phyloP scores from a whole-genome alignment of 2,329 filamentous ascomycete genomes.

The Fonsecaea nubica region DNA sequence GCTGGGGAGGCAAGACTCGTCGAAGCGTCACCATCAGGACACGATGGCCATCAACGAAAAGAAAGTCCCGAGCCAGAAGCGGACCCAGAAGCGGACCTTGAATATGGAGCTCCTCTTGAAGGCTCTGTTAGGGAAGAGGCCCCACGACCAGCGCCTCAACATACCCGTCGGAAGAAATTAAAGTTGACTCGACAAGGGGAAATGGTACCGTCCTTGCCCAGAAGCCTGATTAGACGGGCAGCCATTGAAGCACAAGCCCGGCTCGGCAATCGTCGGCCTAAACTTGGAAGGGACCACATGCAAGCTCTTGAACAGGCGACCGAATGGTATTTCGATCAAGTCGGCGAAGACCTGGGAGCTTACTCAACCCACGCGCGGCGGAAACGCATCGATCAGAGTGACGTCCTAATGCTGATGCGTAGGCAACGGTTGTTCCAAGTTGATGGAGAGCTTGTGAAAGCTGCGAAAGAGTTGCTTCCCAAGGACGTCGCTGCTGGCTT shows the following conservation, averaged over 20 bases:
- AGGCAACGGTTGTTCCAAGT: constrained; percentile 50
- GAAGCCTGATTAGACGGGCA: constrained; percentile 71
- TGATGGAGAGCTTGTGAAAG: constrained; percentile 41
- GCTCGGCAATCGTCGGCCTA: constrained; percentile 72
- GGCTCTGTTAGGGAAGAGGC: neutral
- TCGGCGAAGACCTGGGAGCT: constrained; percentile 76
- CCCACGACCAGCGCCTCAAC: constrained; percentile 12
- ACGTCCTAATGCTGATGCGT: constrained; percentile 81
- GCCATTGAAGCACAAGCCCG: constrained; percentile 49
- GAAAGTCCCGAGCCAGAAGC: constrained; percentile 4
- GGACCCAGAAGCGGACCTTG: neutral
- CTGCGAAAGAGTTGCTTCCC: constrained; percentile 83
- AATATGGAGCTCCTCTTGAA: neutral
- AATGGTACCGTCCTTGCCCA: constrained; percentile 76
- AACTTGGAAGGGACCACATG: constrained; percentile 75
- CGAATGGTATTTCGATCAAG: constrained; percentile 91
- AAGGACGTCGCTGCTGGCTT: constrained; percentile 83
- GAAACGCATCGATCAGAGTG: constrained; percentile 78
- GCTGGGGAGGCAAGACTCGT: constrained; percentile 36
- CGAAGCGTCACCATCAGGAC: constrained; percentile 9
- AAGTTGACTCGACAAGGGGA: constrained; percentile 73
- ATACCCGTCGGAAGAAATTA: constrained; percentile 41
- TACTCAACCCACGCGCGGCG: constrained; percentile 83
- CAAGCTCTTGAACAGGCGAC: constrained; percentile 78
- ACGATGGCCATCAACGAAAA: constrained; percentile 19